Base-by-base conservation (phyloP, 805 yeast species). In the Pichia gijzeniarum region DNA sequence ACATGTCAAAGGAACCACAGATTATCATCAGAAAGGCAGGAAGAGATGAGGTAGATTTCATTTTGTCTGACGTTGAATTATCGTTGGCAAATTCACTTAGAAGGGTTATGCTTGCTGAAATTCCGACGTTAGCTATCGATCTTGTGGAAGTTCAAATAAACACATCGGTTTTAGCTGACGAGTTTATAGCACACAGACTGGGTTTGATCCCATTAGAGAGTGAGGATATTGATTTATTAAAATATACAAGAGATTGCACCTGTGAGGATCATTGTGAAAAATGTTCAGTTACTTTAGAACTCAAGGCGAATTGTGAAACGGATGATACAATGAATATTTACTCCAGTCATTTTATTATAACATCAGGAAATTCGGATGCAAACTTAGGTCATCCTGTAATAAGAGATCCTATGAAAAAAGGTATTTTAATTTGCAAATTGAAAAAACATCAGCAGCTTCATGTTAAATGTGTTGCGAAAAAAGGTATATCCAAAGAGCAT, bases 211-310 rank as follows among this genome's bases (percentile, higher is more conserved):
- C 99, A 1, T 71, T 93, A 39, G 84, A 82, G 53, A 80, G 95
- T 56, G 79, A 80, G 35, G 91, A 86, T 49, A 88, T 90, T 38
- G 96, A 88, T 41, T 76, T 81, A 50, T 70, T 91, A 53, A 80
- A 87, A 51, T 91, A 90, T 67, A 82, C 95, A 25, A 77, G 97
- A 61, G 99, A 93, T 64, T 93, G 99, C 66, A 90, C 95, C 37
- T 93, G 99, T 71, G 99, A 93, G 63, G 95, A 90, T 61, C 91
- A 93, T 69, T 93, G 99, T 68, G 90, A 88, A 49, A 83, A 85
- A 64, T 93, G 99, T 69, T 82, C 95, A 4, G 98, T 93, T 20
- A 87, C 83, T 53, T 73, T 93, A 47, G 81, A 83, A 48, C 69
- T 93, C 52, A 81, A 86, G 46, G 99, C 96, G n/a, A 58, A 53